phyloP scores from a whole-genome alignment of 805 yeast genomes.

The Ogataea methanolica region DNA sequence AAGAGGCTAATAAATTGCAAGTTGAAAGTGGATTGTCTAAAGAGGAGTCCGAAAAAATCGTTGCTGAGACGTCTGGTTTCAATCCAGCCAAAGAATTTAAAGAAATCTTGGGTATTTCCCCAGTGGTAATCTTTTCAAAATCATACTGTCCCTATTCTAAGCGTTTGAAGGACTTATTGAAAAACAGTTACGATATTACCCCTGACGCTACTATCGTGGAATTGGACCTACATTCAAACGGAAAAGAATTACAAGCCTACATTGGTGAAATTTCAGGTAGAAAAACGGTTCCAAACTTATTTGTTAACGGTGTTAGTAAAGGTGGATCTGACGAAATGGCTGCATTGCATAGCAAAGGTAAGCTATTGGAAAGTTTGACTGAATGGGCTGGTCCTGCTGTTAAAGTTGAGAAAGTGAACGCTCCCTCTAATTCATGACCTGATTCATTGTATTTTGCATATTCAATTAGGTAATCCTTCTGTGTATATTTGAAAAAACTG shows the following conservation, averaged over 20 bases:
- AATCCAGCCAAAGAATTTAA: conserved; percentile 51
- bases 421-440: conserved; percentile 48
- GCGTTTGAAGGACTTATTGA: conserved; percentile 61
- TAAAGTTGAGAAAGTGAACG: conserved; percentile 44
- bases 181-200: conserved; percentile 57
- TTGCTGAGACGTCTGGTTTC: conserved; percentile 24
- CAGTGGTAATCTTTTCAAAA: conserved; percentile 61
- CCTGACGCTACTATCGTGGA: conserved; percentile 78
- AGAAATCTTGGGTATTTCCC: conserved; percentile 54
- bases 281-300: conserved; percentile 84
- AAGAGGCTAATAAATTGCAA: neutral
- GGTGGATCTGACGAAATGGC: conserved; percentile 89
- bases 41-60: conserved; percentile 9
- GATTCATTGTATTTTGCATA: neutral
- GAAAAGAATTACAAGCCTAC: conserved; percentile 68
- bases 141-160: conserved; percentile 74
- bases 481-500: too few relatives aligned
- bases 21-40: conserved; percentile 2
- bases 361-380: conserved; percentile 45
- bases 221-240: conserved; percentile 75
- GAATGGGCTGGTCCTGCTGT: conserved; percentile 61
- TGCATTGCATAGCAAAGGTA: conserved; percentile 52
- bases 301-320: conserved; percentile 66
- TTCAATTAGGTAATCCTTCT: neutral
- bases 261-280: conserved; percentile 69